Evolutionary conservation across 2,329 filamentous ascomycete species (phyloP).

Genomic region (Calonectria naviculata): DNA sequence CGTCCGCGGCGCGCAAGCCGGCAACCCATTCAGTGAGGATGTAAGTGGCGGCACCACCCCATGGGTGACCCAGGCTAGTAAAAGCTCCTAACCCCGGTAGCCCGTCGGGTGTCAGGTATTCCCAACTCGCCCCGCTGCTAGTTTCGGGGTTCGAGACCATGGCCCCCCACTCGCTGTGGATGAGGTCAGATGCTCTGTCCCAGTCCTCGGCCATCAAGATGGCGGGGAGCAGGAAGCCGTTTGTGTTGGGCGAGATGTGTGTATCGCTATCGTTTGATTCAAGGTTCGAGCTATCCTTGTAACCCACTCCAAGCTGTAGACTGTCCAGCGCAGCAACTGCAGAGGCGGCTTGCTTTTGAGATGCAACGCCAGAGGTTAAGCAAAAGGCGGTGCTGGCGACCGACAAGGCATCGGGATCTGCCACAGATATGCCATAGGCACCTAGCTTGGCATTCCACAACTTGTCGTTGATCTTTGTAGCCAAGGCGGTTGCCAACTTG

Average conservation of each 20-base stretch:
- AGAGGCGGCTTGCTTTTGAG: not conserved
- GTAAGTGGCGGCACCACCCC: slow-evolving; percentile 13
- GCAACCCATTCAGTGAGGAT: slow-evolving; percentile 14
- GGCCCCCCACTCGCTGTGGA: not conserved
- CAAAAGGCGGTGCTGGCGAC: not conserved
- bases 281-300: slow-evolving; percentile 6
- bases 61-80: slow-evolving; percentile 13
- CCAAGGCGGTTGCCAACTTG: not conserved
- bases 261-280: slow-evolving; percentile 1
- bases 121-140: slow-evolving; percentile 9
- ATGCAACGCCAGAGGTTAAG: not conserved
- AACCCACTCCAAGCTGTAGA: not conserved
- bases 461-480: not conserved
- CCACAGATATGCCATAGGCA: not conserved
- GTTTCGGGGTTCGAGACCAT: not conserved
- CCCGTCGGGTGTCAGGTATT: slow-evolving; percentile 1
- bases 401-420: not conserved
- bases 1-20: not conserved
- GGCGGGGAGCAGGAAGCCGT: slow-evolving; percentile 9
- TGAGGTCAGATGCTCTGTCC: not conserved
- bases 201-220: not conserved
- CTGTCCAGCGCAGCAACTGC: not conserved
- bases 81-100: not conserved
- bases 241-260: slow-evolving; percentile 10
- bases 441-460: slow-evolving; percentile 1